Evolutionary conservation across 805 yeast species (phyloP), one percentile per base, ranked within the genome.

Genomic region (Spathaspora gorwiae): DNA sequence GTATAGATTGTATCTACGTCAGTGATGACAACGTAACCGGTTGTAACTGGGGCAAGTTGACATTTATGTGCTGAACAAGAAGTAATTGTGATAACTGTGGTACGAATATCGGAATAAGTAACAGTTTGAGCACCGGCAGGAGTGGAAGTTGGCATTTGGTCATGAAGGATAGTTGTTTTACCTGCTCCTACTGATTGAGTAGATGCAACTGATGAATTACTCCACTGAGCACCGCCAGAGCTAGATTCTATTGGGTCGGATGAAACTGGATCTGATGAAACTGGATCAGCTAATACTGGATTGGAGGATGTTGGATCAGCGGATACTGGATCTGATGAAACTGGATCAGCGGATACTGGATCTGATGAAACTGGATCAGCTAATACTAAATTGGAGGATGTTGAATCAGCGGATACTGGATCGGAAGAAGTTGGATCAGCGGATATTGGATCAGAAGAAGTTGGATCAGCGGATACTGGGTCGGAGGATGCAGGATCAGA

Each of bases 31-130:
- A 61, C 56, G 11, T 57, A 45, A 45, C 73, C 73, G 46, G 70
- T 61, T 43, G 74, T 68, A 35, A 57, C 60, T 26, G 68, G 54
- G 34, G 52, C 59, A 27, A 46, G 37, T 6, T 52, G 33, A 52
- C 75, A 70, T 47, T 52, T 61, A 55, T 68, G 38, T 46, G 61
- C 63, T 6, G 58, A 47, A 50, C 75, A 69, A 14, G 71, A 65
- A 39, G 73, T 65, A 41, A 64, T 50, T 14, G 72, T 65, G 14
- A 66, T 40, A 12, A 64, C 64, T 13, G 67, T 60, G 36, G 65
- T 60, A 2, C 54, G 47, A 39, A 50, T 47, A 35, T 51, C 57
- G 32, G 12, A 9, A 9, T 9, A 29, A 30, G 64, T 54, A 29
- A 47, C 48, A 26, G 64, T 56, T 26, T 48, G 58, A 41, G 57